These are phyloP conservation scores for Violaceomyces palustris DNA, from an alignment of 1,284 basidiomycete genomes.

Conservation along the genomic window DNA sequence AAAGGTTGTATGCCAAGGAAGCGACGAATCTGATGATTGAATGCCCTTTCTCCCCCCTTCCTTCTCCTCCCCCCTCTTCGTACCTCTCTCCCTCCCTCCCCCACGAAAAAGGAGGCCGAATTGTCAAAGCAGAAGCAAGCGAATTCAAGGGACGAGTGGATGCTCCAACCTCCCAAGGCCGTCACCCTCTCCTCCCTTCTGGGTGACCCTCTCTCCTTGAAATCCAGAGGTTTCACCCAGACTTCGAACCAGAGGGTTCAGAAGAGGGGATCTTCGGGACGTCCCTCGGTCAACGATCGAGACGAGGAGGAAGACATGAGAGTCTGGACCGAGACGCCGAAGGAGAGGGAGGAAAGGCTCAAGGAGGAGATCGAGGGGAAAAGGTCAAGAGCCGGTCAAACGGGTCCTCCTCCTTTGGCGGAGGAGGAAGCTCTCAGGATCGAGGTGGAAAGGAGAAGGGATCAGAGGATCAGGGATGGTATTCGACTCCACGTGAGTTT, in stretches of 20 bases:
- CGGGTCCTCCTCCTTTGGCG: slow-evolving; percentile 4
- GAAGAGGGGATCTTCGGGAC: slow-evolving; percentile 3
- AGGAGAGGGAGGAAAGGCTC: slow-evolving; percentile 24
- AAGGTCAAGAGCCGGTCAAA: slow-evolving; percentile 1
- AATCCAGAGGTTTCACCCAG: slow-evolving; percentile 41
- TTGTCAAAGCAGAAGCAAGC: slow-evolving; percentile 13
- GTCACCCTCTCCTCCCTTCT: slow-evolving; percentile 17
- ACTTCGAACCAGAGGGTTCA: slow-evolving; percentile 21
- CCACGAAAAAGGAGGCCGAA: slow-evolving; percentile 14
- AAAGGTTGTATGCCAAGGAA: no score
- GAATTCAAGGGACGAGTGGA: slow-evolving; percentile 31
- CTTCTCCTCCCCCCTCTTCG: no score
- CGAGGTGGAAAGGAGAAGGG: slow-evolving; percentile 1
- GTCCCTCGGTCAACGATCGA: no score
- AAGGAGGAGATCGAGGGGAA: slow-evolving; percentile 11
- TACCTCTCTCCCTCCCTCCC: no score
- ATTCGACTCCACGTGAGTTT: no score
- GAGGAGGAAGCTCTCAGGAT: not conserved
- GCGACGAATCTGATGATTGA: no score
- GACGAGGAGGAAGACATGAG: slow-evolving; percentile 19
- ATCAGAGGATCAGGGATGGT: not conserved
- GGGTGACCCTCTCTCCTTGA: slow-evolving; percentile 27
- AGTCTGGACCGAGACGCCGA: slow-evolving; percentile 42
- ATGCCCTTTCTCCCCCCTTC: no score
- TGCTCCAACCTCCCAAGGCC: slow-evolving; percentile 26